Evolutionary conservation across 257 asterid genomes (phyloP).

Genomic region (Gentiana macrophylla): DNA sequence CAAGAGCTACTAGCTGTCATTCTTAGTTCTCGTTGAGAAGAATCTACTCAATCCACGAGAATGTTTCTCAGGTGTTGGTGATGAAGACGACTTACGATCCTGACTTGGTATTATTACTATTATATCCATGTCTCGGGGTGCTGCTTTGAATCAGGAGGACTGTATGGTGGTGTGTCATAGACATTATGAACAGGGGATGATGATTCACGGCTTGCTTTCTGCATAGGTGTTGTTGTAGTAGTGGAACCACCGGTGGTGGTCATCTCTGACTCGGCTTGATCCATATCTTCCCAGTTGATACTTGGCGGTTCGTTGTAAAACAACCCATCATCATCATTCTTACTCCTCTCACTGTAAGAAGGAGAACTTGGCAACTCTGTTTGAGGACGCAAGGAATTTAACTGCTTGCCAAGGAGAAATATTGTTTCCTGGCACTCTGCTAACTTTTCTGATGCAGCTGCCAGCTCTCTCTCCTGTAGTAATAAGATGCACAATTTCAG

Average conservation of each 20-base stretch:
- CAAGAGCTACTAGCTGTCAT: constrained; percentile 31
- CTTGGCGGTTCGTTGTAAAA: constrained; percentile 42
- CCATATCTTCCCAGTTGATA: constrained; percentile 35
- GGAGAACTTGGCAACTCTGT: constrained; percentile 34
- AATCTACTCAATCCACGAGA: constrained; percentile 73
- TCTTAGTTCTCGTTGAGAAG: constrained; percentile 63
- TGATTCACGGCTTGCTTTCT: constrained; percentile 36
- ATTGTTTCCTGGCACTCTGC: constrained; percentile 95
- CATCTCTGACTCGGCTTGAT: constrained; percentile 33
- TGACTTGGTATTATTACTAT: constrained; percentile 29
- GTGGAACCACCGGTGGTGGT: constrained; percentile 3
- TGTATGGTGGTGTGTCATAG: constrained; percentile 24
- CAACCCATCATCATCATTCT: constrained; percentile 31
- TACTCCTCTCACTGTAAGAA: constrained; percentile 23
- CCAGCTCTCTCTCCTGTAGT: constrained; percentile 70
- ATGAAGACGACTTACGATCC: constrained; percentile 45
- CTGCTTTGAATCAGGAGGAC: constrained; percentile 51
- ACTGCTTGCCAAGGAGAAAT: constrained; percentile 77
- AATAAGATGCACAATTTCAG: not conserved
- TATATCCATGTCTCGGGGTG: constrained; percentile 42
- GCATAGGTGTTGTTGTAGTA: constrained; percentile 22
- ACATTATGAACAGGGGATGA: constrained; percentile 27
- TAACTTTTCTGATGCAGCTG: constrained; percentile 87
- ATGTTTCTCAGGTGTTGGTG: constrained; percentile 72
- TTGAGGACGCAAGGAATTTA: constrained; percentile 69